phyloP scores from a whole-genome alignment of 2,329 filamentous ascomycete species.

The Pseudogymnoascus sp. region DNA sequence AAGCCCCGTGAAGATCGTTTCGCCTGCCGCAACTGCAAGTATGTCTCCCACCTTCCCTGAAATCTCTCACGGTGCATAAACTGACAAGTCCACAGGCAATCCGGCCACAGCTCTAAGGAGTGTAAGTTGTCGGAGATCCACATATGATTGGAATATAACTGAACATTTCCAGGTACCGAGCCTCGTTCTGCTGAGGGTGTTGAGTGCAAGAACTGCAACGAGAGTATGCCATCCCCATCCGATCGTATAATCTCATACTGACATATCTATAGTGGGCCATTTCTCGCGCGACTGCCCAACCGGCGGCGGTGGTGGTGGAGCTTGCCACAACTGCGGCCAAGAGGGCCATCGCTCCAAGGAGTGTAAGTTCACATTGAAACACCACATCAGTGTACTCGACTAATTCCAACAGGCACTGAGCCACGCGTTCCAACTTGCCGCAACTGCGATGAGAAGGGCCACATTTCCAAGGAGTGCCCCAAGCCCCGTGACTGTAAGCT shows the following conservation, averaged over 20 bases:
- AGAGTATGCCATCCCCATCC: constrained; percentile 19
- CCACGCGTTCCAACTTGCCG: constrained; percentile 44
- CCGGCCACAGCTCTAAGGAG: constrained; percentile 27
- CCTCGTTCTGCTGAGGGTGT: constrained; percentile 47
- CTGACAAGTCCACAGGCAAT: constrained; percentile 29
- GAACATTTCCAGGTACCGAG: constrained; percentile 32
- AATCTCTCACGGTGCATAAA: constrained; percentile 15
- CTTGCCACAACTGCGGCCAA: constrained; percentile 47
- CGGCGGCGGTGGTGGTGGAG: constrained; percentile 45
- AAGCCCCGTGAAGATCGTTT: constrained; percentile 54
- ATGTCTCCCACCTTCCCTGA: constrained; percentile 25
- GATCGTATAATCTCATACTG: constrained; percentile 16
- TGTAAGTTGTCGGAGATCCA: constrained; percentile 18
- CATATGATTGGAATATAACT: neutral
- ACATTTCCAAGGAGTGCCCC: constrained; percentile 49
- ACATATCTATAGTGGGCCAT: constrained; percentile 45
- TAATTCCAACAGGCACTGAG: constrained; percentile 27
- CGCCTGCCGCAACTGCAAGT: constrained; percentile 62
- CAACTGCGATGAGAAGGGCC: constrained; percentile 59
- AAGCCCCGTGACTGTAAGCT: constrained; percentile 47
- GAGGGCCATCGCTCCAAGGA: constrained; percentile 51
- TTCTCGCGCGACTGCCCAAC: constrained; percentile 57
- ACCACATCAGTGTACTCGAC: neutral
- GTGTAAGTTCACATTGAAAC: constrained; percentile 28
- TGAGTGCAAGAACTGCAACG: constrained; percentile 30